These are phyloP conservation scores for Penicillium silybi DNA, from an alignment of 495 filamentous ascomycete species.

Conservation along the genomic window DNA sequence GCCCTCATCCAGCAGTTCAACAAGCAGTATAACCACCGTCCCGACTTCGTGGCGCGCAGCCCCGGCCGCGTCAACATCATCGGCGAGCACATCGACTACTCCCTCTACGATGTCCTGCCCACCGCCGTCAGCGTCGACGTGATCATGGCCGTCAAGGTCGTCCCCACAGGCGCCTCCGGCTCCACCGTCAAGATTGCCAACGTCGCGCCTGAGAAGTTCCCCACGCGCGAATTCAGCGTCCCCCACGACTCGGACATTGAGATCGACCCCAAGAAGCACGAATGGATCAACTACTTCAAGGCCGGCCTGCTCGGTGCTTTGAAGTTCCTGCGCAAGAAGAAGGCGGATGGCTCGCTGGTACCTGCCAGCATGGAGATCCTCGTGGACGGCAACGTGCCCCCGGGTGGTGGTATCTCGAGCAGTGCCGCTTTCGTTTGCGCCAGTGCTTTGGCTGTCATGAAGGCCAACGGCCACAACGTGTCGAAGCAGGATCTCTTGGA, in stretches of 20 bases:
- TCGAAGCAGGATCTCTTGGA: slow-evolving; percentile 88
- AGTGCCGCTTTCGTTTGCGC: slow-evolving; percentile 93
- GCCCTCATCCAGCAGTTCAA: slow-evolving; percentile 67
- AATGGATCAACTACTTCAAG: slow-evolving; percentile 99
- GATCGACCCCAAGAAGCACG: slow-evolving; percentile 77
- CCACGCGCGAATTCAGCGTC: slow-evolving; percentile 69
- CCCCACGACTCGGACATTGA: slow-evolving; percentile 63
- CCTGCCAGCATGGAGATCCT: slow-evolving; percentile 82
- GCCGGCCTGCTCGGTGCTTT: slow-evolving; percentile 79
- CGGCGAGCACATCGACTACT: slow-evolving; percentile 99
- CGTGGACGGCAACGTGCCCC: slow-evolving; percentile 87
- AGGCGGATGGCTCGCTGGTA: slow-evolving; percentile 44
- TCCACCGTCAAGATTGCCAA: slow-evolving; percentile 69
- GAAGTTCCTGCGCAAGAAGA: slow-evolving; percentile 69
- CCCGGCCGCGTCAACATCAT: slow-evolving; percentile 97
- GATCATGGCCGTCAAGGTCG: slow-evolving; percentile 75
- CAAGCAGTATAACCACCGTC: slow-evolving; percentile 61
- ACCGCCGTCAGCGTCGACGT: slow-evolving; percentile 92
- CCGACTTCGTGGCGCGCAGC: slow-evolving; percentile 83
- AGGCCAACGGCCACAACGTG: slow-evolving; percentile 78
- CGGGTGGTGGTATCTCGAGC: slow-evolving; percentile 86
- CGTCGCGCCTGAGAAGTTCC: slow-evolving; percentile 71
- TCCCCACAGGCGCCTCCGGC: slow-evolving; percentile 36
- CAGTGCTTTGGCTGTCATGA: slow-evolving; percentile 82
- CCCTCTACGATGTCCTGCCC: slow-evolving; percentile 89